Percentiles rank a stretch among this genome's conserved stretches.
phyloP scores from a whole-genome alignment of 768 basidiomycete species.

The Trametes sanguinea region DNA sequence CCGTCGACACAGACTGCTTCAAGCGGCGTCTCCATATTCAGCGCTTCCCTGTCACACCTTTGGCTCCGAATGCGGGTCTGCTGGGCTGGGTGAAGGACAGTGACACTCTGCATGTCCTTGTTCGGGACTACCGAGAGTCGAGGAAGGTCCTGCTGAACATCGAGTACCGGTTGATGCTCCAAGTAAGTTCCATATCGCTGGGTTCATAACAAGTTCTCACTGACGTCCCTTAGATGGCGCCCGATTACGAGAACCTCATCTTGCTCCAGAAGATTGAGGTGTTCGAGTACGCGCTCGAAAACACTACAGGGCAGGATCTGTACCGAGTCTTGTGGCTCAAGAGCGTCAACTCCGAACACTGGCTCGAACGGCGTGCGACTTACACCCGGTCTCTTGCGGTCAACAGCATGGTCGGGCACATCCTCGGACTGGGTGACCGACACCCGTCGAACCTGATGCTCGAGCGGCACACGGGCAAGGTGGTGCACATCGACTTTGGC shows the following conservation, averaged over 20 bases:
- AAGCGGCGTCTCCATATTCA: slow-evolving; percentile 95
- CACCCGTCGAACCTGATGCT: slow-evolving; percentile 95
- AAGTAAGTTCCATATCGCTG: slow-evolving; percentile 47
- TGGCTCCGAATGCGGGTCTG: slow-evolving; percentile 94
- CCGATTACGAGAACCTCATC: slow-evolving; percentile 94
- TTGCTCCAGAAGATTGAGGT: slow-evolving; percentile 98
- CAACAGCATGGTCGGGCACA: slow-evolving; percentile 99
- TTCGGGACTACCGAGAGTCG: slow-evolving; percentile 94
- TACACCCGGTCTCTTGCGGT: slow-evolving; percentile 96
- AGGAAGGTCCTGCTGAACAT: slow-evolving; percentile 97
- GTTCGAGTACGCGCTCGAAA: slow-evolving; percentile 97
- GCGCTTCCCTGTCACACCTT: slow-evolving; percentile 86
- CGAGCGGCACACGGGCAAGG: slow-evolving; percentile 88
- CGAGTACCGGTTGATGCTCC: slow-evolving; percentile 98
- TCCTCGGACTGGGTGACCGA: slow-evolving; percentile 94
- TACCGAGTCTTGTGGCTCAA: slow-evolving; percentile 97
- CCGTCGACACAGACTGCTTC: slow-evolving; percentile 92
- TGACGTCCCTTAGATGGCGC: slow-evolving; percentile 77
- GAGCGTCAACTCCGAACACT: slow-evolving; percentile 93
- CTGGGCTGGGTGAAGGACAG: slow-evolving; percentile 95
- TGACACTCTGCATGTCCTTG: slow-evolving; percentile 94
- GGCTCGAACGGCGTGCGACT: slow-evolving; percentile 94
- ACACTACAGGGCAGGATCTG: slow-evolving; percentile 96
- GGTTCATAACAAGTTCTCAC: not conserved
- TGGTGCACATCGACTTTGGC: slow-evolving; percentile 96